Evolutionary conservation across 2,329 filamentous ascomycete species (phyloP).

Genomic region (Rhinocladiella similis): DNA sequence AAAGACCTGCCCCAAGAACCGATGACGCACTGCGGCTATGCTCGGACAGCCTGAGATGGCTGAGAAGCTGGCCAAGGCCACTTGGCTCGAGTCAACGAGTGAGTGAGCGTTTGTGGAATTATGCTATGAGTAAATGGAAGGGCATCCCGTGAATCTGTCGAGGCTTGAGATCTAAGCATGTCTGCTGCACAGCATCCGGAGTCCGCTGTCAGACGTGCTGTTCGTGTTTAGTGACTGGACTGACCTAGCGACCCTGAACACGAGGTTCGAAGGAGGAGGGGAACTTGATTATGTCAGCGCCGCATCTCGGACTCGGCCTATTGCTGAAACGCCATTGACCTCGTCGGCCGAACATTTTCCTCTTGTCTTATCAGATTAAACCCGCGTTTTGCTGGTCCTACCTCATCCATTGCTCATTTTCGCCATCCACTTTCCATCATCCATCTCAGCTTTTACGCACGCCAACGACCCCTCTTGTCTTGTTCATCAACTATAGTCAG

Average conservation of each 20-base stretch:
- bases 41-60: neutral
- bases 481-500: conserved; percentile 10
- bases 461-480: neutral
- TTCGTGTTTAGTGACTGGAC: too few relatives aligned
- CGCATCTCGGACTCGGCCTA: too few relatives aligned
- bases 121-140: too few relatives aligned
- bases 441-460: neutral
- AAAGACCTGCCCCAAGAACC: neutral
- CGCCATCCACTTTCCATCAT: neutral
- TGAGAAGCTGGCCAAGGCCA: neutral
- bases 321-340: too few relatives aligned
- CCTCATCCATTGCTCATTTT: neutral
- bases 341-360: too few relatives aligned
- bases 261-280: too few relatives aligned
- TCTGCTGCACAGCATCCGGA: too few relatives aligned
- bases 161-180: too few relatives aligned
- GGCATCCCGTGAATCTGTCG: too few relatives aligned
- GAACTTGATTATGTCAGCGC: too few relatives aligned
- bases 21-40: conserved; percentile 3
- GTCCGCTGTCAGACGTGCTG: too few relatives aligned
- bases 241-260: too few relatives aligned
- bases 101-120: neutral
- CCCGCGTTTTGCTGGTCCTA: neutral
- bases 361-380: conserved; percentile 6
- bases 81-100: neutral